Base-by-base conservation (phyloP, 371 early-diverging fungal species). In the Rhizopus microsporus region DNA sequence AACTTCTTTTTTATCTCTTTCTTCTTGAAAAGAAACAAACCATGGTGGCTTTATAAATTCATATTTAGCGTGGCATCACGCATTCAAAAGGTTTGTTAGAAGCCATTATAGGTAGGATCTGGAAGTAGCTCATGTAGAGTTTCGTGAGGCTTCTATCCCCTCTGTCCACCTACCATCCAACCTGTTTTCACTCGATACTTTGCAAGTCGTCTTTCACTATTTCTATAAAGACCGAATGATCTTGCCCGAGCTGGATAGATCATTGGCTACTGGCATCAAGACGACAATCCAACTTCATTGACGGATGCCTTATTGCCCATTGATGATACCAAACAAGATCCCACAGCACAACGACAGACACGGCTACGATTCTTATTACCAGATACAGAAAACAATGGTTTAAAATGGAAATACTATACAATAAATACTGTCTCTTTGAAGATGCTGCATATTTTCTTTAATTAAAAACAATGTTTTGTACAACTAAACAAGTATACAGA, bases 381-480 rank as follows among this genome's bases (percentile, higher is more conserved):
- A 1, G 39, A 23, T 23, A 2, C 23, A 23, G 23, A 23, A 23
- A 23, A 23, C 2, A 23, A 23, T 23, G 2, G 2, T 23, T 23
- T 23, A 23, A 23, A 23, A 23, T 23, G 23, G 23, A 23, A 23
- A 23, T 23, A 23, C 23, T 23, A 23, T 23, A 23, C 23, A 23
- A 23, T 23, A 23, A 23, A 23, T 23, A 23, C 2, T 23, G 23
- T 23, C 23, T 23, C 23, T 23, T 23, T 23, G 23, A 2, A 23
- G 23, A 23, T 23, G 23, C 23, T 23, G 23, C 23, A 23, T 23
- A 23, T 23, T 23, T 23, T 23, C 23, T 23, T 23, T 23, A 35
- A 50, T 34, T 31, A 17, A 37, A 38, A 51, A 29, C 52, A 51
- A 51, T 15, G 9, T 44, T 44, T 44, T 4, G 16, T 45, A 45